Conservation (phyloP, 2,329 filamentous ascomycete species). For the Chaetomiaceae sp. region DNA sequence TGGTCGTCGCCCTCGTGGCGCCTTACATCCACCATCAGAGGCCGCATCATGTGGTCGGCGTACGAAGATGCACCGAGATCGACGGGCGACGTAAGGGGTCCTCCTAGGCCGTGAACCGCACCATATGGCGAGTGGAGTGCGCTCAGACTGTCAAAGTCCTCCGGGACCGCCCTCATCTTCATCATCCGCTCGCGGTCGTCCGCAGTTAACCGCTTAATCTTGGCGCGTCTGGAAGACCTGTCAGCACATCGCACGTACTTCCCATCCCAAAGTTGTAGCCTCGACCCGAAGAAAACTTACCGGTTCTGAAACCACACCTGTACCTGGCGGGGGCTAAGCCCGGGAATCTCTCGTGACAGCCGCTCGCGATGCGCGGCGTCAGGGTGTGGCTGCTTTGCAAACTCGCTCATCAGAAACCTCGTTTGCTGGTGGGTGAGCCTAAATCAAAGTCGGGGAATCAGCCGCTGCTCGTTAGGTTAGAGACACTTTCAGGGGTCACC, state of each 20-base stretch:
- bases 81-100: slow-evolving; percentile 45
- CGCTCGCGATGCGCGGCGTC: slow-evolving; percentile 87
- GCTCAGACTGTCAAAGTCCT: slow-evolving; percentile 67
- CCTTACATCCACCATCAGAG: slow-evolving; percentile 65
- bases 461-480: slow-evolving; percentile 21
- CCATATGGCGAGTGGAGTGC: slow-evolving; percentile 65
- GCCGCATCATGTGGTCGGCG: slow-evolving; percentile 59
- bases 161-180: slow-evolving; percentile 66
- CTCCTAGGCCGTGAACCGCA: slow-evolving; percentile 50
- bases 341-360: slow-evolving; percentile 84
- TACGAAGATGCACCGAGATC: slow-evolving; percentile 49
- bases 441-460: slow-evolving; percentile 37
- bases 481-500: slow-evolving; percentile 14
- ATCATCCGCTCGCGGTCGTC: slow-evolving; percentile 68
- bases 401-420: slow-evolving; percentile 96
- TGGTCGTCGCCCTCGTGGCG: slow-evolving; percentile 61
- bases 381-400: slow-evolving; percentile 88
- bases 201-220: slow-evolving; percentile 67
- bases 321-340: slow-evolving; percentile 84
- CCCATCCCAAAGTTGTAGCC: background rate
- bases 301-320: slow-evolving; percentile 99
- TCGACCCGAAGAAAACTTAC: slow-evolving; percentile 45
- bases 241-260: slow-evolving; percentile 15
- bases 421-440: slow-evolving; percentile 95
- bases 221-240: slow-evolving; percentile 51